Evolutionary conservation across 2,329 filamentous ascomycete genomes (phyloP).

Genomic region (Aspergillus hiratsukae): DNA sequence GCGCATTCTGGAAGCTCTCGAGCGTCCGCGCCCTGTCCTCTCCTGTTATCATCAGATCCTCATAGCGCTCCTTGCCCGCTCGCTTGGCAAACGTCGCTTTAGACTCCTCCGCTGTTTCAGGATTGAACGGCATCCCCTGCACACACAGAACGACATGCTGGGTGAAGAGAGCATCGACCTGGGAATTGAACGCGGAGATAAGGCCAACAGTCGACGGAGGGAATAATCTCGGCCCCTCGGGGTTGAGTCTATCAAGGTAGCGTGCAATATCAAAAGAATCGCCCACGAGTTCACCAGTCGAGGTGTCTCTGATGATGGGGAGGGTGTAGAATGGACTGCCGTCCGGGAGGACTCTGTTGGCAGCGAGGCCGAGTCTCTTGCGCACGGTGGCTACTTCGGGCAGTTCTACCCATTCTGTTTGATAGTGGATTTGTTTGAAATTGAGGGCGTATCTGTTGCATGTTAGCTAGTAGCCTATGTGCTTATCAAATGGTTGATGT

Average conservation of each 20-base stretch:
- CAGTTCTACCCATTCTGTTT: constrained; percentile 12
- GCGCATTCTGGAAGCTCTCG: background rate
- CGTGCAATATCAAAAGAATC: constrained; percentile 7
- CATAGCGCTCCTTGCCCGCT: constrained; percentile 3
- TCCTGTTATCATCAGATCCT: background rate
- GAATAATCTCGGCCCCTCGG: background rate
- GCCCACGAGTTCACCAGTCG: background rate
- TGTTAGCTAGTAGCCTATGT: background rate
- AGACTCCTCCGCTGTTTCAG: constrained; percentile 5
- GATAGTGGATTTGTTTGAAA: constrained; percentile 8
- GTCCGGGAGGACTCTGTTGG: background rate
- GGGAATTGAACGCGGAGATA: constrained; percentile 3
- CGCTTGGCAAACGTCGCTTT: constrained; percentile 3
- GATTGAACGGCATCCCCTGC: constrained; percentile 7
- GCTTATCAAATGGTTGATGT: background rate
- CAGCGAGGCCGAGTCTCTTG: constrained; percentile 2
- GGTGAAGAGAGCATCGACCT: constrained; percentile 9
- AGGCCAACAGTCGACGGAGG: background rate
- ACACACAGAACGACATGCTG: constrained; percentile 1
- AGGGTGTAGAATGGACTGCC: constrained; percentile 2
- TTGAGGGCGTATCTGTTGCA: constrained; percentile 10
- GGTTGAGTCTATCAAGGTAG: constrained; percentile 7
- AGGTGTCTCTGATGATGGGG: background rate
- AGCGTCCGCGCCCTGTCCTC: background rate
- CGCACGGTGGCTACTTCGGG: constrained; percentile 10